Percentiles rank a stretch among this genome's conserved stretches.
Evolutionary conservation across 176 grass and related monocot genomes (phyloP).

Genomic region (Cenchrus purpureus): DNA sequence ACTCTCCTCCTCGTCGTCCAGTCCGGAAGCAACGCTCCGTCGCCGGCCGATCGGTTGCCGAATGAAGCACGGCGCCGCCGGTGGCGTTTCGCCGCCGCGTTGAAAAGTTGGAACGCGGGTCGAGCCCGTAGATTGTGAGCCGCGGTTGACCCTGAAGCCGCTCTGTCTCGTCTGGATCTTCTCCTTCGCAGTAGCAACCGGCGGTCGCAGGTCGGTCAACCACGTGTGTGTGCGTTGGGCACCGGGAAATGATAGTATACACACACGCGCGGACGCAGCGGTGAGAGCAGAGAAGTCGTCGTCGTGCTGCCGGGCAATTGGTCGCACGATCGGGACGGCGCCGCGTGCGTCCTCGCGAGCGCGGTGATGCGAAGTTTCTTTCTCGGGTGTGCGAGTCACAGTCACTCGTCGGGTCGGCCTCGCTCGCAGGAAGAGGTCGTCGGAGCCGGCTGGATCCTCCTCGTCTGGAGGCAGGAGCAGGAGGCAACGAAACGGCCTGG

Average conservation of each 20-base stretch:
- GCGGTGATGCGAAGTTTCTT: conserved; percentile 8
- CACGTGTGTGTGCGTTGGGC: background rate
- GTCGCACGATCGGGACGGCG: background rate
- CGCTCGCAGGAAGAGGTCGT: background rate
- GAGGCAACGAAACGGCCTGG: too few species aligned
- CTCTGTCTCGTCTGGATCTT: background rate
- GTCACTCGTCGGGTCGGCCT: background rate
- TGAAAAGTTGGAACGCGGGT: too few species aligned
- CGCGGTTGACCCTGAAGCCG: background rate
- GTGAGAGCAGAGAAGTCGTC: background rate
- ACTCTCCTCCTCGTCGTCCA: too few species aligned
- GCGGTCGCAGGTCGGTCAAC: conserved; percentile 17
- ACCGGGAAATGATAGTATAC: background rate
- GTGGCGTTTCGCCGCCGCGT: too few species aligned
- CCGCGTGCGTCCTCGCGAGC: too few species aligned
- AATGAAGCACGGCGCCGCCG: too few species aligned
- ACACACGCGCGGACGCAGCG: too few species aligned
- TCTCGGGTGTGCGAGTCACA: background rate
- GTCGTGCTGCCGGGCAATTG: conserved; percentile 8
- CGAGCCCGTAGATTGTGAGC: background rate
- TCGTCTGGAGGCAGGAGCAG: too few species aligned
- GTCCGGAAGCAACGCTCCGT: too few species aligned
- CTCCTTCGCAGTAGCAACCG: background rate
- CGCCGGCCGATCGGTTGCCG: too few species aligned
- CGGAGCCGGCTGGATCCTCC: background rate